These are phyloP conservation scores for Salix suchowensis DNA, from an alignment of 345 rosid genomes.

Conservation along the genomic window DNA sequence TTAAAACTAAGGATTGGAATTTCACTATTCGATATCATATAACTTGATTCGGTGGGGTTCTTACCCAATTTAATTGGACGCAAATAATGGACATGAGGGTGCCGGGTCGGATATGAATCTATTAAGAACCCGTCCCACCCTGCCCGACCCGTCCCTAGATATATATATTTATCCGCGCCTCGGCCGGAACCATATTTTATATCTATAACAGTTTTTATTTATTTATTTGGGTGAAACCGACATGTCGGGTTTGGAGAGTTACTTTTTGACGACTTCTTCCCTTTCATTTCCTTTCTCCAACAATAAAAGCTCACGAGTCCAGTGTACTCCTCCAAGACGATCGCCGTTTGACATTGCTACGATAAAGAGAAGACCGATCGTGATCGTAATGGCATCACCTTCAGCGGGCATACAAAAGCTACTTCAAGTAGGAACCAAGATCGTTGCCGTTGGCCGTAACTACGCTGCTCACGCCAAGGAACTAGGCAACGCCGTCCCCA, in stretches of 20 bases:
- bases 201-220: no score
- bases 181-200: no score
- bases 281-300: not conserved
- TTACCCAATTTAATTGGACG: no score
- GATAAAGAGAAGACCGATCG: no score
- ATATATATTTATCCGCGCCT: no score
- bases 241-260: no score
- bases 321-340: not conserved
- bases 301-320: no score
- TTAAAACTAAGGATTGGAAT: no score
- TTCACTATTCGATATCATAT: no score
- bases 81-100: not conserved
- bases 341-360: not conserved
- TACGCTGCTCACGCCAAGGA: conserved; percentile 95
- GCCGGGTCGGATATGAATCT: not conserved
- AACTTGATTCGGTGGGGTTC: no score
- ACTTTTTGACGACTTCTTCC: no score
- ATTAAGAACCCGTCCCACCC: not conserved
- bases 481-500: conserved; percentile 87
- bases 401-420: conserved; percentile 42
- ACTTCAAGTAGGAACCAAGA: conserved; percentile 69
- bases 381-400: conserved; percentile 18
- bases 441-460: conserved; percentile 94
- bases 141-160: not conserved
- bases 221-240: no score